Evolutionary conservation across 2,329 filamentous ascomycete genomes (phyloP).

Genomic region (Onygena corvina): DNA sequence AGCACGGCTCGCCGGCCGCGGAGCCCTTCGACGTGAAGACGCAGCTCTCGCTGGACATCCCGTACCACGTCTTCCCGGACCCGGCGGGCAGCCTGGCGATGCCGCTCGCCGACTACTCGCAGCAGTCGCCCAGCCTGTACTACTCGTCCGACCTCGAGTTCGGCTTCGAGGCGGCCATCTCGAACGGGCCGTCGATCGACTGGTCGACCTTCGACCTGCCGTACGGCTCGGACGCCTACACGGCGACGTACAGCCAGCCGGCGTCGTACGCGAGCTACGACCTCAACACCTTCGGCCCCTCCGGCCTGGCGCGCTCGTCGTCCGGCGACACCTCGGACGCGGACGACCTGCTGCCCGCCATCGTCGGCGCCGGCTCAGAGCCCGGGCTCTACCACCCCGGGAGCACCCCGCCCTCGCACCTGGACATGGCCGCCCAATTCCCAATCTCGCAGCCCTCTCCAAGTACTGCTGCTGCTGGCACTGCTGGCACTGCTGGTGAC

Average conservation of each 20-base stretch:
- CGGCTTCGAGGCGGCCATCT: conserved; percentile 27
- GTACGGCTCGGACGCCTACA: conserved; percentile 25
- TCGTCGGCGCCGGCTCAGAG: conserved; percentile 25
- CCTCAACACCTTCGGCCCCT: conserved; percentile 30
- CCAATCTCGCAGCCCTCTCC: conserved; percentile 3
- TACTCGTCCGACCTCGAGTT: conserved; percentile 35
- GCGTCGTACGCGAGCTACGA: conserved; percentile 38
- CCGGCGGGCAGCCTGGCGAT: conserved; percentile 23
- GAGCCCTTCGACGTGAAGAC: conserved; percentile 26
- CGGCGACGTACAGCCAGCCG: conserved; percentile 33
- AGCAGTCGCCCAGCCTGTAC: conserved; percentile 30
- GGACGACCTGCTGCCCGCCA: conserved; percentile 33
- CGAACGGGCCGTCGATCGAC: conserved; percentile 34
- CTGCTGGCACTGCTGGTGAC: conserved; percentile 7
- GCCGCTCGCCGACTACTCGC: conserved; percentile 27
- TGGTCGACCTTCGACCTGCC: conserved; percentile 39
- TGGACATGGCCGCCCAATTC: conserved; percentile 9
- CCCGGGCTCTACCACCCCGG: conserved; percentile 24
- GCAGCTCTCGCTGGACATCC: conserved; percentile 31
- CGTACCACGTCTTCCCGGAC: conserved; percentile 27
- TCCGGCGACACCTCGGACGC: conserved; percentile 40
- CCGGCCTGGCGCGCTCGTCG: conserved; percentile 34
- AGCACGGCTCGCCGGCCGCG: conserved; percentile 37
- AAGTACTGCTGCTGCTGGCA: conserved; percentile 5
- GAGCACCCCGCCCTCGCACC: conserved; percentile 8